Evolutionary conservation across 768 basidiomycete genomes (phyloP).

Genomic region (Suillus spraguei): DNA sequence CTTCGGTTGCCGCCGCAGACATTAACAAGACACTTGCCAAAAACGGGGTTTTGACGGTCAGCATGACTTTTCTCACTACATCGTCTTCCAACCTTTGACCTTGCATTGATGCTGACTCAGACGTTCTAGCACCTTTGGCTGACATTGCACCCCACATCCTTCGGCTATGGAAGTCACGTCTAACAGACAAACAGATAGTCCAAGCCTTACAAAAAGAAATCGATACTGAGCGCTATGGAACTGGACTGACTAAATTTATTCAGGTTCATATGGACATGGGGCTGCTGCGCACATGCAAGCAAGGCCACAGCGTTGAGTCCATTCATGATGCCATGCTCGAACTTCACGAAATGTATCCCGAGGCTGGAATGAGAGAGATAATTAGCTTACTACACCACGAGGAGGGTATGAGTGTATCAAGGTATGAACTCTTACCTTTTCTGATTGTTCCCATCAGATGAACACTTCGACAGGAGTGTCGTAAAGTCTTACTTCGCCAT

Average conservation of each 20-base stretch:
- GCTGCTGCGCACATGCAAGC: not conserved
- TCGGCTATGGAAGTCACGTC: not conserved
- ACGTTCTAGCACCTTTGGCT: no score
- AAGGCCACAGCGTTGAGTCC: not conserved
- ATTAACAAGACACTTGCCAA: no score
- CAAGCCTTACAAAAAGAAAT: not conserved
- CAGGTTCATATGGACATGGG: not conserved
- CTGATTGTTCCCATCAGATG: not conserved
- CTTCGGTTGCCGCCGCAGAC: no score
- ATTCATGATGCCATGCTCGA: not conserved
- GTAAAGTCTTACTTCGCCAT: not conserved
- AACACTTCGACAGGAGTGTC: not conserved
- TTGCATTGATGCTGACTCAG: no score
- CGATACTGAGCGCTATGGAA: not conserved
- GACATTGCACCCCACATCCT: no score
- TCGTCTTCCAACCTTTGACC: no score
- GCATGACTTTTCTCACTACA: no score
- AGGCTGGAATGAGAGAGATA: not conserved
- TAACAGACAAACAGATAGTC: not conserved
- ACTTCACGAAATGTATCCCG: not conserved
- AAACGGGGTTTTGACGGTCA: no score
- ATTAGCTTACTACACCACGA: not conserved
- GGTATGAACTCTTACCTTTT: not conserved
- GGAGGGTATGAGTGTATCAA: not conserved
- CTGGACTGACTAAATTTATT: not conserved